Evolutionary conservation across 2,329 filamentous ascomycete species (phyloP).

Genomic region (Botrytis aclada): DNA sequence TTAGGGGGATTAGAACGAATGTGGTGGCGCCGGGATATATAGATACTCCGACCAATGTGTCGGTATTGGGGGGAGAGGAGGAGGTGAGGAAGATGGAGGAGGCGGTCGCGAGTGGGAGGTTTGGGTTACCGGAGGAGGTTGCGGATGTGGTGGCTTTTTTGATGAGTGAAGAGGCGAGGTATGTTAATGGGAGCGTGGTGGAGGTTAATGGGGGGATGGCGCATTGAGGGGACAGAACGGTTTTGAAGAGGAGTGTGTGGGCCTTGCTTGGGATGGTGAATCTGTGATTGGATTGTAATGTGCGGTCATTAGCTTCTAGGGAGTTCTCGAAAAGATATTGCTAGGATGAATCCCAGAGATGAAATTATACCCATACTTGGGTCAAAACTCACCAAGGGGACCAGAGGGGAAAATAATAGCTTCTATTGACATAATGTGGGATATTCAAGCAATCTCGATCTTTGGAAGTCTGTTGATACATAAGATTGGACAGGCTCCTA

Average conservation of each 20-base stretch:
- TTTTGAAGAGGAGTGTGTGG: too few species aligned
- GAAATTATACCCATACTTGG: background rate
- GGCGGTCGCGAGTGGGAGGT: background rate
- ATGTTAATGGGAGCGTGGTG: slow-evolving; percentile 52
- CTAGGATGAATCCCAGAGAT: too few species aligned
- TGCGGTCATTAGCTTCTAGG: background rate
- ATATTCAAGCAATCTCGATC: background rate
- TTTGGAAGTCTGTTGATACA: background rate
- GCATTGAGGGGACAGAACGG: background rate
- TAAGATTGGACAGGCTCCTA: background rate
- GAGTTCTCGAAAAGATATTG: background rate
- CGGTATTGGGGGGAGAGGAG: slow-evolving; percentile 35
- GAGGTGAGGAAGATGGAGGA: background rate
- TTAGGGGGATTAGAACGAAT: slow-evolving; percentile 40
- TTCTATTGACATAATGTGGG: background rate
- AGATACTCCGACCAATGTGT: slow-evolving; percentile 47
- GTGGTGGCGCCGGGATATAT: slow-evolving; percentile 44
- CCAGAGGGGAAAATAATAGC: background rate
- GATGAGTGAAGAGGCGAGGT: slow-evolving; percentile 49
- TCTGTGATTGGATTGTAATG: background rate
- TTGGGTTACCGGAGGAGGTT: slow-evolving; percentile 45
- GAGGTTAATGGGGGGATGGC: slow-evolving; percentile 44
- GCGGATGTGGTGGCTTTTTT: slow-evolving; percentile 50
- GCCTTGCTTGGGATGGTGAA: background rate
- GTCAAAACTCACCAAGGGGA: background rate